Percentiles rank a stretch among this genome's conserved stretches.
Evolutionary conservation across 2,329 filamentous ascomycete species (phyloP).

Genomic region (Cladophialophora carrionii): DNA sequence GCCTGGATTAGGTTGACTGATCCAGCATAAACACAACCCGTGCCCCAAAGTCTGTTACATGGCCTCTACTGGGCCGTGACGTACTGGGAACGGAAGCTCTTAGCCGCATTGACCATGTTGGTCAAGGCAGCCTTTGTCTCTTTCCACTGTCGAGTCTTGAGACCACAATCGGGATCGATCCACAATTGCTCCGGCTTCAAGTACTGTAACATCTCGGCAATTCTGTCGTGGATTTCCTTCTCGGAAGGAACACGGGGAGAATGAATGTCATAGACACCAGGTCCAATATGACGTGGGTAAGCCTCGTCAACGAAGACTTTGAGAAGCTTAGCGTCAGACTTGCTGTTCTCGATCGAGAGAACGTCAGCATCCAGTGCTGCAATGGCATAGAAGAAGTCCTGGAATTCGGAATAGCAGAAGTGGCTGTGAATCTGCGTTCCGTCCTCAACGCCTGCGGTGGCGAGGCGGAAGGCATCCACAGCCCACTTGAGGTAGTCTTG

Average conservation of each 20-base stretch:
- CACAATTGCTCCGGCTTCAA: constrained; percentile 98
- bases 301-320: constrained; percentile 97
- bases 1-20: constrained; percentile 37
- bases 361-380: constrained; percentile 97
- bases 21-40: constrained; percentile 23
- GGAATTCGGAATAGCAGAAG: constrained; percentile 99
- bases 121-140: constrained; percentile 95
- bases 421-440: constrained; percentile 99
- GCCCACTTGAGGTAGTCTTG: constrained; percentile 97
- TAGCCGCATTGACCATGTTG: constrained; percentile 99
- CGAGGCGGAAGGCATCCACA: constrained; percentile 95
- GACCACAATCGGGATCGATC: constrained; percentile 99
- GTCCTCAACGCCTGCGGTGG: constrained; percentile 89
- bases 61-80: constrained; percentile 27
- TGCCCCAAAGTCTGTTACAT: constrained; percentile 10
- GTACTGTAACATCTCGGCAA: constrained; percentile 97
- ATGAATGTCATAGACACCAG: constrained; percentile 99
- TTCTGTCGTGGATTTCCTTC: constrained; percentile 97
- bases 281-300: constrained; percentile 97
- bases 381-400: constrained; percentile 99
- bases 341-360: constrained; percentile 99
- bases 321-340: constrained; percentile 98
- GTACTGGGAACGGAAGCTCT: constrained; percentile 92
- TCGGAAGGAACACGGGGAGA: constrained; percentile 94
- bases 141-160: constrained; percentile 98